Conservation (phyloP, 208 protist genomes). For the Leishmania tropica region DNA sequence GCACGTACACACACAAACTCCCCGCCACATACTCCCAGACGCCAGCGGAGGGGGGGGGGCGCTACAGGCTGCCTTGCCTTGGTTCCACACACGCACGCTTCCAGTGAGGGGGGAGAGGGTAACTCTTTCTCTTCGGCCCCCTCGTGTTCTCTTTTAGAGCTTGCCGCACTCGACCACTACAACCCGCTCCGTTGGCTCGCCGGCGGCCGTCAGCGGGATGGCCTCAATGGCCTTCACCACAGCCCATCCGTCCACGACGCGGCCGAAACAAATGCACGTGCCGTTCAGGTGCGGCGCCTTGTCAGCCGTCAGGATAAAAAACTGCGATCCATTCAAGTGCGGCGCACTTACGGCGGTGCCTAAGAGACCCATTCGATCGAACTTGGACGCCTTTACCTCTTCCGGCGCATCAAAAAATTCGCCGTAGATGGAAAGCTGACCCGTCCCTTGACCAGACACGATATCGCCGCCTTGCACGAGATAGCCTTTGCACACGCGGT, state of each 20-base stretch:
- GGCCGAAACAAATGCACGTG: constrained; percentile 96
- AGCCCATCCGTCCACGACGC: constrained; percentile 84
- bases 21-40: neutral
- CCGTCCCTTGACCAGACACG: constrained; percentile 86
- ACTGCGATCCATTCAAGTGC: constrained; percentile 96
- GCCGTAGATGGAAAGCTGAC: constrained; percentile 98
- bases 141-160: constrained; percentile 12
- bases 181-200: constrained; percentile 45
- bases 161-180: constrained; percentile 73
- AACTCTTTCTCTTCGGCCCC: neutral
- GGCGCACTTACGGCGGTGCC: constrained; percentile 98
- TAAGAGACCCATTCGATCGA: constrained; percentile 87
- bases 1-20: neutral
- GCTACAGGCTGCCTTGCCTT: neutral
- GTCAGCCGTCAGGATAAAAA: constrained; percentile 88
- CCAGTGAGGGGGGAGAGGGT: neutral
- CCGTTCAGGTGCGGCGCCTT: constrained; percentile 81
- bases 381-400: constrained; percentile 93
- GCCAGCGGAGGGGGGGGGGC: neutral
- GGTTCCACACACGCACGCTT: neutral
- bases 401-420: constrained; percentile 93
- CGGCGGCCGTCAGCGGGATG: constrained; percentile 45
- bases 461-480: constrained; percentile 93
- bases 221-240: constrained; percentile 81
- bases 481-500: constrained; percentile 93